Evolutionary conservation across 2,329 filamentous ascomycete genomes (phyloP).

Genomic region (Xylaria sp.): DNA sequence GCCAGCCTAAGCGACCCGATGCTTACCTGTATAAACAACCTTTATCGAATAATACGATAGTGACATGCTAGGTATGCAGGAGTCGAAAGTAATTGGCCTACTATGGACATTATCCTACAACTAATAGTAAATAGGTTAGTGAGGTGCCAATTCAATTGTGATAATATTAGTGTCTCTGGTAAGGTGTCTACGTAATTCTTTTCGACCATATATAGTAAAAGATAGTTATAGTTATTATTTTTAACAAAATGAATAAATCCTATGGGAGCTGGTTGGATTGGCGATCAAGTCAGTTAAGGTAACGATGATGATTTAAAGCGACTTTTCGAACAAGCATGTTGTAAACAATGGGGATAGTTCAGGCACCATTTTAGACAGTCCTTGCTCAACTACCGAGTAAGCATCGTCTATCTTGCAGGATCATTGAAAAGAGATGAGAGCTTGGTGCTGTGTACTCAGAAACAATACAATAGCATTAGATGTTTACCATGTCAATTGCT

Average conservation of each 20-base stretch:
- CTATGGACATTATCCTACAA: neutral
- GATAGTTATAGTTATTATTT: neutral
- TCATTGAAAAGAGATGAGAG: neutral
- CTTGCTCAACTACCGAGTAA: constrained; percentile 6
- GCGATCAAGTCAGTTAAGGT: neutral
- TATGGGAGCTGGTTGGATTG: constrained; percentile 4
- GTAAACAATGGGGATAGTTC: neutral
- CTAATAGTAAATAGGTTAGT: neutral
- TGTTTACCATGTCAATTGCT: neutral
- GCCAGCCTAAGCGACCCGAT: neutral
- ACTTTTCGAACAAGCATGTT: neutral
- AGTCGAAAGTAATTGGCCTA: neutral
- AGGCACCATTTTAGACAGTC: neutral
- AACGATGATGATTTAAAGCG: neutral
- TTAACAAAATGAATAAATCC: constrained; percentile 13
- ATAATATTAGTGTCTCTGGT: neutral
- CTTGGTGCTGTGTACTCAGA: neutral
- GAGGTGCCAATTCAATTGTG: neutral
- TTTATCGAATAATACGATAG: neutral
- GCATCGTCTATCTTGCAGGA: constrained; percentile 3
- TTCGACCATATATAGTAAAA: neutral
- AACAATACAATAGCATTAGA: too few relatives aligned
- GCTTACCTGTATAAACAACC: neutral
- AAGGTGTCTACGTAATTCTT: neutral
- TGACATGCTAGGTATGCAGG: neutral